phyloP scores from a whole-genome alignment of 148 eudicot genomes.

The Heliamphora exappendiculata region DNA sequence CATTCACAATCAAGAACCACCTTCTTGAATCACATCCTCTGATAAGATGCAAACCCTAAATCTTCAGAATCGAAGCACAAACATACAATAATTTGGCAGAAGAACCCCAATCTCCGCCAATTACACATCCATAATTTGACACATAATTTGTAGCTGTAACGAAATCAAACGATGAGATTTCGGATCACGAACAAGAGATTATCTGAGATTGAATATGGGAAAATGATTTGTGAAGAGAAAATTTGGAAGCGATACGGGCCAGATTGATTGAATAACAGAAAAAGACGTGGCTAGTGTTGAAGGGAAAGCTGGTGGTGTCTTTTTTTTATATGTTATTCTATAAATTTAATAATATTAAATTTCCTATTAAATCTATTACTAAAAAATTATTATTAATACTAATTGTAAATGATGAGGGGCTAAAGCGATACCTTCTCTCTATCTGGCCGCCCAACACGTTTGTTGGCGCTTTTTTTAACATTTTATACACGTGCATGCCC shows the following conservation, averaged over 20 bases:
- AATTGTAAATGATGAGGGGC: not conserved
- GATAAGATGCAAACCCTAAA: slow-evolving; percentile 23
- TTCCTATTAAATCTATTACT: not conserved
- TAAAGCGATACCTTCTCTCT: not conserved
- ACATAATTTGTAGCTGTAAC: not conserved
- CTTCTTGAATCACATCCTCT: not conserved
- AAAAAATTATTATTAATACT: too few species aligned
- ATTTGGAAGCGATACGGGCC: not conserved
- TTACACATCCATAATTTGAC: not conserved
- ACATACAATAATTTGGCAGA: not conserved
- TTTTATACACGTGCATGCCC: too few species aligned
- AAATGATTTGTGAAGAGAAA: not conserved
- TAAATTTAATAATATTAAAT: not conserved
- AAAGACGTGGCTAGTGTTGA: slow-evolving; percentile 3
- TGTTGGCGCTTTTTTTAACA: slow-evolving; percentile 1
- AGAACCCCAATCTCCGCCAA: not conserved
- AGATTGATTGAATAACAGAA: slow-evolving; percentile 5
- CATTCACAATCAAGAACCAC: not conserved
- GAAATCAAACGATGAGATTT: not conserved
- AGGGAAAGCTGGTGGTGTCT: slow-evolving; percentile 5
- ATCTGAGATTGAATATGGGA: not conserved
- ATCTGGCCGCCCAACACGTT: not conserved
- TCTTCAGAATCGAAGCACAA: slow-evolving; percentile 11
- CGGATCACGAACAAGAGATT: not conserved
- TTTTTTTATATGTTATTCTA: not conserved